Base-by-base conservation (phyloP, 1,139 yeast species). In the Pneumocystis oryctolagi region DNA sequence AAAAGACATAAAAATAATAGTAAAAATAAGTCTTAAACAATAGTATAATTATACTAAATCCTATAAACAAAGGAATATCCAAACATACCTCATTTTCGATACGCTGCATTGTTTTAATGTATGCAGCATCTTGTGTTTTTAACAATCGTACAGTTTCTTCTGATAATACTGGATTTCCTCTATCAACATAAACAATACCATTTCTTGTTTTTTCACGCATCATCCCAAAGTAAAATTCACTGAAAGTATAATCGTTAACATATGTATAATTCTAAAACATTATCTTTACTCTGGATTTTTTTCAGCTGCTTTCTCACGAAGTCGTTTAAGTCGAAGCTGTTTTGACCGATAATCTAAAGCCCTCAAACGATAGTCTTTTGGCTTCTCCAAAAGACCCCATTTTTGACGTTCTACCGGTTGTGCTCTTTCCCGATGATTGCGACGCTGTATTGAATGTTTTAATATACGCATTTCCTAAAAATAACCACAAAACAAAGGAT, bases 221-320 rank as follows among this genome's bases (percentile, higher is more conserved):
- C 97, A 92, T 92, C 30, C 89, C 92, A 81, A 89, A 96, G 75
- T 89, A 89, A 75, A 87, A 92, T 73, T 92, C 98, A 62, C 55
- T 47, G 8, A 42, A 34, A 47, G 25, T 6, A 42, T 47, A 47
- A 12, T 4, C 18, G 25, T 47, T 25, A 20, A 39, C 16, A 9
- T 12, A 25, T 16, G 9, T 9, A 47, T 1, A 12, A 25, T 14
- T 47, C 18, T 47, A 12, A 25, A 25, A 12, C 5, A 42, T 42
- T 42, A 47, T 5, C 12, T 31, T 79, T 47, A 47, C 55, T 92
- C 97, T 20, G 95, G 95, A 72, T 92, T 92, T 69, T 89, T 81
- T 60, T 80, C 80, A 60, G 79, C 77, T 1, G 87, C 95, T 72
- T 88, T 89, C 61, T 78, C 78, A 70, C 87, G 82, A 67, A 92